These are phyloP conservation scores for Pseudonitzschia pungens DNA, from an alignment of 108 stramenopile species.

Conservation along the genomic window DNA sequence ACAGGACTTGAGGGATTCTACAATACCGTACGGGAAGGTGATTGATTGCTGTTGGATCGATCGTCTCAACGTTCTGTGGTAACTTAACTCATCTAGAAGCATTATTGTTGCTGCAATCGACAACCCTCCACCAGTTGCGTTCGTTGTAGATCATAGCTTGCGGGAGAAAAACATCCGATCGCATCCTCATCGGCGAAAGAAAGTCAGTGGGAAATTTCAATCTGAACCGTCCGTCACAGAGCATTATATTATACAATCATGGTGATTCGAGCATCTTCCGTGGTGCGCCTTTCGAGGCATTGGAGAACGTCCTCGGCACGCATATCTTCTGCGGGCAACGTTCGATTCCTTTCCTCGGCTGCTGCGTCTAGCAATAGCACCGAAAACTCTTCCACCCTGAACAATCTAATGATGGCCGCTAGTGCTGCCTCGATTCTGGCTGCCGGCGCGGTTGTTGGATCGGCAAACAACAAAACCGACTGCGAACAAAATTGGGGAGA, in stretches of 20 bases:
- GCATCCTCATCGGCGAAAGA: not conserved
- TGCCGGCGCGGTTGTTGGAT: not conserved
- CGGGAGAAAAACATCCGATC: not conserved
- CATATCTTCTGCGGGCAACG: not conserved
- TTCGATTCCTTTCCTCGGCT: not conserved
- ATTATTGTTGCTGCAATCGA: too few species aligned
- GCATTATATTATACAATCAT: not conserved
- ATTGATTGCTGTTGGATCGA: too few species aligned
- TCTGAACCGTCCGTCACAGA: too few species aligned
- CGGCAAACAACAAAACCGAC: not conserved
- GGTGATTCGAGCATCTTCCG: slow-evolving; percentile 8
- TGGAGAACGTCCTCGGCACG: not conserved
- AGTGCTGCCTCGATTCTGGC: slow-evolving; percentile 1
- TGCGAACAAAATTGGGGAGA: slow-evolving; percentile 23
- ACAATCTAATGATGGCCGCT: slow-evolving; percentile 2
- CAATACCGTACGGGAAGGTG: too few species aligned
- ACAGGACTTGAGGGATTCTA: too few species aligned
- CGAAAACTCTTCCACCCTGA: not conserved
- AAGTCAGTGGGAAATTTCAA: too few species aligned
- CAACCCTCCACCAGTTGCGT: too few species aligned
- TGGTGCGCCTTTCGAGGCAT: slow-evolving; percentile 12
- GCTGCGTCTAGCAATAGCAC: not conserved
- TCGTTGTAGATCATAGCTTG: not conserved
- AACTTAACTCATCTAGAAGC: too few species aligned
- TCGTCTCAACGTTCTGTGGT: too few species aligned